phyloP scores from a whole-genome alignment of 306 rosid genomes.

The Sindora glabra region DNA sequence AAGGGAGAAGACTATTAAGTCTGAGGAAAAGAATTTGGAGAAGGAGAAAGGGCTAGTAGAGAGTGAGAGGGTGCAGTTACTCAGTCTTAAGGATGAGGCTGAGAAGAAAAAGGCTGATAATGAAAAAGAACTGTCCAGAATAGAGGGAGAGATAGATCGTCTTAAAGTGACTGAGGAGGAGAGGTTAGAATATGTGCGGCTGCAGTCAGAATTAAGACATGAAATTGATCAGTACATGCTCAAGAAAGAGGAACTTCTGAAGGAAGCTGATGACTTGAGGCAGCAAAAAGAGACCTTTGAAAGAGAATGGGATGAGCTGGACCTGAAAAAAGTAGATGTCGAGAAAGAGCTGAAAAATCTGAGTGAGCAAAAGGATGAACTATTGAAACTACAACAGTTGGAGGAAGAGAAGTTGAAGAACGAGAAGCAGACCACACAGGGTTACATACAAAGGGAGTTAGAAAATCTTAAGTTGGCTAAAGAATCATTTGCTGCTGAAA shows the following conservation, averaged over 20 bases:
- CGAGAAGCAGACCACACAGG: slow-evolving; percentile 52
- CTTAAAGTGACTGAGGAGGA: slow-evolving; percentile 78
- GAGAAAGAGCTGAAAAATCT: slow-evolving; percentile 60
- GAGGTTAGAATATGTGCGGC: slow-evolving; percentile 53
- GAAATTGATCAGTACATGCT: slow-evolving; percentile 80
- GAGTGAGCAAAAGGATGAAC: slow-evolving; percentile 58
- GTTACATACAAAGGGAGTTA: slow-evolving; percentile 56
- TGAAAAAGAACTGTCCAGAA: slow-evolving; percentile 53
- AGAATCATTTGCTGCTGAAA: slow-evolving; percentile 71
- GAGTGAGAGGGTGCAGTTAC: slow-evolving; percentile 60
- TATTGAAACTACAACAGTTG: slow-evolving; percentile 47
- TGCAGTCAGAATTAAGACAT: slow-evolving; percentile 80
- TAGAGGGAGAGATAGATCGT: slow-evolving; percentile 50
- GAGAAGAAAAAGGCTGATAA: slow-evolving; percentile 62
- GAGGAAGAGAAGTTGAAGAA: slow-evolving; percentile 74
- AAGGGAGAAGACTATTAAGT: slow-evolving; percentile 56
- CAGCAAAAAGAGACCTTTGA: slow-evolving; percentile 86
- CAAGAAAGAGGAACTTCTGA: slow-evolving; percentile 69
- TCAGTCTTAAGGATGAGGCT: slow-evolving; percentile 49
- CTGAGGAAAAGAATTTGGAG: slow-evolving; percentile 62
- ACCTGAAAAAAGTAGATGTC: slow-evolving; percentile 72
- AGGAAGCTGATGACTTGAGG: slow-evolving; percentile 85
- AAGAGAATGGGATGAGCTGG: slow-evolving; percentile 96
- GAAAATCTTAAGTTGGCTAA: slow-evolving; percentile 62
- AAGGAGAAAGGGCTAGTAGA: slow-evolving; percentile 47